Base-by-base conservation (phyloP, 202 grass and related monocot genomes). In the Hordeum pubiflorum region DNA sequence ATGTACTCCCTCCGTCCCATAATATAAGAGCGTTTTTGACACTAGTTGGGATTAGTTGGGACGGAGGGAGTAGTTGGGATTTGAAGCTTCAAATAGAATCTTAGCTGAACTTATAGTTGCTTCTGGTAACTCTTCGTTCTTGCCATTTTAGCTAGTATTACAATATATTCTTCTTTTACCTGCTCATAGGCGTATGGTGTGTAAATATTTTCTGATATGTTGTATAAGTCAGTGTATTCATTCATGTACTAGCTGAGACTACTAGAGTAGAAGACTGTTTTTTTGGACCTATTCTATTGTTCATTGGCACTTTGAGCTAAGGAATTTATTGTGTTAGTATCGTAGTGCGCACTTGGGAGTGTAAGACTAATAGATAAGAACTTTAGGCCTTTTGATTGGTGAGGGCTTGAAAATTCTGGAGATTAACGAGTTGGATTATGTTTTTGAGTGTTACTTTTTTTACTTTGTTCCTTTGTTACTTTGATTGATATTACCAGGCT, bases 211-310 rank as follows among this genome's bases (percentile, higher is more conserved):
- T 0, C 7, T 63, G 23, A 18, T 52, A n/a, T 79, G 6, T 17
- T 18, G 13, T 22, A 72, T 31, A 6, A 48, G 5, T 79, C 40
- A 17, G 15, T 79, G 37, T 56, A 23, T 54, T 56, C 15, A 56
- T 78, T 79, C 46, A 38, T 87, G 36, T 66, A 38, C 77, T 48
- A 74, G 31, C 33, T 50, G 74, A 22, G 67, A n/a, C 69, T 72
- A 48, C 27, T 24, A 58, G 33, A 38, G 10, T 66, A 48, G 44
- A 38, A 74, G 20, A 36, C 6, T 31, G 26, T 11, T 32, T 15
- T 56, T 40, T 1, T 29, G 14, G 69, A 72, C 27, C 44, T 46
- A 68, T 65, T 74, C 1, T 58, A 48, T 80, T 31, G 39, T 15
- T 72, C 31, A 43, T 48, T 83, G 21, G 7, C n/a, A 38, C 6